Conservation (phyloP, 768 basidiomycete species). For the Russula sp. region DNA sequence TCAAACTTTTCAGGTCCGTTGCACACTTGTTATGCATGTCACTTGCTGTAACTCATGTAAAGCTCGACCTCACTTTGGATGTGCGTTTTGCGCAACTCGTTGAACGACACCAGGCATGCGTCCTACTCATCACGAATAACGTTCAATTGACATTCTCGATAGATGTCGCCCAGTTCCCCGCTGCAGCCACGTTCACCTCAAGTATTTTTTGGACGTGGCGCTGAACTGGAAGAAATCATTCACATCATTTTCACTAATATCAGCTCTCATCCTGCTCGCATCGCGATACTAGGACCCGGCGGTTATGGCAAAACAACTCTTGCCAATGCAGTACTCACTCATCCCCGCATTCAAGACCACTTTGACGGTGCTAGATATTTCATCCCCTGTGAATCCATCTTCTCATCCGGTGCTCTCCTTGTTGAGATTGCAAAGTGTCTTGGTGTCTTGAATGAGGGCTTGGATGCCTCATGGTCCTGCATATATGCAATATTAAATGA, state of each 20-base stretch:
- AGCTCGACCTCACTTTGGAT: not conserved
- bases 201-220: not conserved
- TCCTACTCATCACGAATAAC: not conserved
- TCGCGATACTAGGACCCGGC: slow-evolving; percentile 3
- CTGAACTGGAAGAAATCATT: not conserved
- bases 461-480: not conserved
- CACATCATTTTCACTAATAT: not conserved
- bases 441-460: not conserved
- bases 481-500: not conserved
- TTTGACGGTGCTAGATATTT: not conserved
- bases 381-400: not conserved
- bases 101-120: not conserved
- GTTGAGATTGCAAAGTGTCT: not conserved
- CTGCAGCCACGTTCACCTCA: not conserved
- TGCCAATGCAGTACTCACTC: slow-evolving; percentile 1
- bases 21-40: not conserved
- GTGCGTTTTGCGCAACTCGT: not conserved
- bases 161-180: not conserved
- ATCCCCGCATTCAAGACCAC: not conserved
- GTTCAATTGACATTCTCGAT: not conserved
- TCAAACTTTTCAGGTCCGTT: not conserved
- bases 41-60: not conserved
- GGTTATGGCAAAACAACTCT: slow-evolving; percentile 7
- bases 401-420: not conserved
- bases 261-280: not conserved